Conservation (phyloP, 257 asterid genomes). For the Rehmannia glutinosa region DNA sequence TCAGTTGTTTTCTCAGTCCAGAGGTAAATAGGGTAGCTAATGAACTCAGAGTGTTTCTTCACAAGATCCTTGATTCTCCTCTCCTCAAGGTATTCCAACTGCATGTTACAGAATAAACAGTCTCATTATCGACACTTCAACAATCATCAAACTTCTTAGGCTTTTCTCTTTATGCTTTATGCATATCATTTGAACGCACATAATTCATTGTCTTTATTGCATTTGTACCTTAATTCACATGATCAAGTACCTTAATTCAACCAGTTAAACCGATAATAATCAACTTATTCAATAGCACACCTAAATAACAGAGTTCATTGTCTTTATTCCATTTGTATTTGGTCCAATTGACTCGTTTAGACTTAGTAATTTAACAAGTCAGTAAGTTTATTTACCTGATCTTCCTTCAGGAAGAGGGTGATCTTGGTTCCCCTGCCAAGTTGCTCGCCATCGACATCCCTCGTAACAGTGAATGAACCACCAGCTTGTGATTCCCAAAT, state of each 20-base stretch:
- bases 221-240: too few relatives aligned
- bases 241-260: too few relatives aligned
- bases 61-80: constrained; percentile 76
- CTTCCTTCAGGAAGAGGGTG: constrained; percentile 74
- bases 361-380: not conserved
- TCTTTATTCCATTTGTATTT: too few relatives aligned
- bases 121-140: not conserved
- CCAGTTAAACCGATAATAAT: too few relatives aligned
- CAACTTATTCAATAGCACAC: too few relatives aligned
- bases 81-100: constrained; percentile 79
- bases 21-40: constrained; percentile 72
- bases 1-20: constrained; percentile 85
- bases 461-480: constrained; percentile 69
- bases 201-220: too few relatives aligned
- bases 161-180: too few relatives aligned
- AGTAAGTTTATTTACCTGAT: constrained; percentile 43
- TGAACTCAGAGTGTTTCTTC: constrained; percentile 82
- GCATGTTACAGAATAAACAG: not conserved
- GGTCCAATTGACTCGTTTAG: too few relatives aligned
- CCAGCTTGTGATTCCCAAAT: constrained; percentile 87
- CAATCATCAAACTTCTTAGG: not conserved
- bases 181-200: too few relatives aligned
- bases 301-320: too few relatives aligned
- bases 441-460: constrained; percentile 63
- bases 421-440: constrained; percentile 85